A percentile compares a stretch with the other conserved stretches of the same genome.
Evolutionary conservation across 1,284 basidiomycete genomes (phyloP).

Genomic region (Fomitiporia mediterranea): DNA sequence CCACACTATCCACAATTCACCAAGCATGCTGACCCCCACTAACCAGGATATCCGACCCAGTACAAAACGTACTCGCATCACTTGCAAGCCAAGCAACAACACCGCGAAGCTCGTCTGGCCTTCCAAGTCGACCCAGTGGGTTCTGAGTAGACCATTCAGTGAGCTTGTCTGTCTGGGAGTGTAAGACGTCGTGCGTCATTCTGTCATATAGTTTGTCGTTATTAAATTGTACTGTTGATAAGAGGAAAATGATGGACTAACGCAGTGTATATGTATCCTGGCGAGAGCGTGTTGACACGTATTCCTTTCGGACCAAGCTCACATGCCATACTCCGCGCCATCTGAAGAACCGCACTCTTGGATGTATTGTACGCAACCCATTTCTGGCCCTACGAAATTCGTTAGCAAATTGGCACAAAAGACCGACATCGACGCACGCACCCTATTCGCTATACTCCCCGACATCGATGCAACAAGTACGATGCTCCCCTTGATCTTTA

Average conservation of each 20-base stretch:
- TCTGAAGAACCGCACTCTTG: conserved; percentile 79
- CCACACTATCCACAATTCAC: too few species aligned
- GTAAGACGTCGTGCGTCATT: conserved; percentile 75
- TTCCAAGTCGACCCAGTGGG: conserved; percentile 72
- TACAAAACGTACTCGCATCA: conserved; percentile 71
- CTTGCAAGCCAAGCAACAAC: conserved; percentile 76
- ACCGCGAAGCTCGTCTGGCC: conserved; percentile 73
- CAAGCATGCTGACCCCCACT: conserved; percentile 68
- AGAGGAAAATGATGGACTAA: too few species aligned
- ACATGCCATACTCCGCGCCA: conserved; percentile 80
- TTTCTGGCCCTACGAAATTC: conserved; percentile 49
- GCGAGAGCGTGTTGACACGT: conserved; percentile 72
- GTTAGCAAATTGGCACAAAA: conserved; percentile 36
- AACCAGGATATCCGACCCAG: conserved; percentile 69
- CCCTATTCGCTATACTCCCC: conserved; percentile 57
- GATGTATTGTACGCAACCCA: conserved; percentile 80
- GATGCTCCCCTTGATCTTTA: conserved; percentile 72
- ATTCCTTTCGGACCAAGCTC: conserved; percentile 71
- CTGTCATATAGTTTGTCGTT: background rate
- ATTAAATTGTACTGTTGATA: too few species aligned
- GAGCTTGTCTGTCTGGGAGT: conserved; percentile 61
- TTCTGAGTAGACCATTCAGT: conserved; percentile 70
- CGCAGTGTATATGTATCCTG: conserved; percentile 73
- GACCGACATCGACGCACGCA: conserved; percentile 53
- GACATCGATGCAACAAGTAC: conserved; percentile 75